Percentiles rank a stretch among this genome's conserved stretches.
phyloP scores from a whole-genome alignment of 345 rosid genomes.

The Clausena lansium region DNA sequence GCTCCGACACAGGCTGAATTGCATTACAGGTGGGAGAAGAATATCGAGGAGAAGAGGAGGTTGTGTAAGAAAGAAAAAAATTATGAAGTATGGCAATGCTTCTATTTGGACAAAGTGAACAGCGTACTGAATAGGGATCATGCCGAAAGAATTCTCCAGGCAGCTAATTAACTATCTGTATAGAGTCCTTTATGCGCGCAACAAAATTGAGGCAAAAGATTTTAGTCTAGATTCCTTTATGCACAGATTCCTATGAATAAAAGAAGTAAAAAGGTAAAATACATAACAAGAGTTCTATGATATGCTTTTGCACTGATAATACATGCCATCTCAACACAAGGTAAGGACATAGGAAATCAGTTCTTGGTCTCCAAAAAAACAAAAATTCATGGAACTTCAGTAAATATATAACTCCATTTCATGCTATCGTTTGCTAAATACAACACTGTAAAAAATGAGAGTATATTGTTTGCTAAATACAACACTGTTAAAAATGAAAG shows the following conservation, averaged over 20 bases:
- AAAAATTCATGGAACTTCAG: too few relatives aligned
- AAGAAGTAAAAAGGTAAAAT: too few relatives aligned
- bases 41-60: slow-evolving; percentile 54
- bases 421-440: too few relatives aligned
- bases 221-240: not conserved
- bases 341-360: not conserved
- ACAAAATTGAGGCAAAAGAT: not conserved
- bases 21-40: slow-evolving; percentile 41
- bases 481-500: not conserved
- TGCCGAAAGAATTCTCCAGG: slow-evolving; percentile 49
- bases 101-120: slow-evolving; percentile 64
- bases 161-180: too few relatives aligned
- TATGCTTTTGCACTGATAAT: not conserved
- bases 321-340: not conserved
- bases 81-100: slow-evolving; percentile 68
- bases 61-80: slow-evolving; percentile 48
- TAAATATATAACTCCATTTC: too few relatives aligned
- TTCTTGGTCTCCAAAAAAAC: not conserved
- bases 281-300: not conserved
- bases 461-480: too few relatives aligned
- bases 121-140: slow-evolving; percentile 69
- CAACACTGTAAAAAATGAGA: not conserved
- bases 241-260: too few relatives aligned
- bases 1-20: slow-evolving; percentile 81
- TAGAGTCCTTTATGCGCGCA: not conserved